Percentiles rank a stretch among this genome's conserved stretches.
Conservation (phyloP, 2,329 filamentous ascomycete species). For the Fusarium sacchari region DNA sequence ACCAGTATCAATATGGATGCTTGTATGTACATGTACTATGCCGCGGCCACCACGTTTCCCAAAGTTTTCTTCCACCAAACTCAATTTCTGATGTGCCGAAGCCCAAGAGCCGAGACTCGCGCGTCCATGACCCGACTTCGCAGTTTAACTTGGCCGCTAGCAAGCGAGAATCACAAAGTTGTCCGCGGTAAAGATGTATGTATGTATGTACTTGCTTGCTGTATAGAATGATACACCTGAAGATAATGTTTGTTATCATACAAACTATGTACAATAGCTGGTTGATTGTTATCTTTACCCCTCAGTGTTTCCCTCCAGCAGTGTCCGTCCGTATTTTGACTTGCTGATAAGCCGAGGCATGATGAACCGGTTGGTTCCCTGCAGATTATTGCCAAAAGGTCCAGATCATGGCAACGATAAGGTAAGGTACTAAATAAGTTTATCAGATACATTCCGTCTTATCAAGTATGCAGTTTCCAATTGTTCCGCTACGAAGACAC, state of each 20-base stretch:
- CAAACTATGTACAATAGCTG: no score
- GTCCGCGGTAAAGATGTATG: background rate
- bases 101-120: constrained; percentile 7
- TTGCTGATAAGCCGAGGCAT: background rate
- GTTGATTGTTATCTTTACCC: constrained; percentile 1
- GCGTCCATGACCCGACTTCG: background rate
- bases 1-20: no score
- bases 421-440: no score
- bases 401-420: background rate
- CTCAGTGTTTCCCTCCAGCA: background rate
- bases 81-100: constrained; percentile 9
- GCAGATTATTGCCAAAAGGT: background rate
- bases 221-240: background rate
- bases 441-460: background rate
- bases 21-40: no score
- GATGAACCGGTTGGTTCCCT: background rate
- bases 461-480: background rate
- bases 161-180: background rate
- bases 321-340: background rate
- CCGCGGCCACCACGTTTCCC: background rate
- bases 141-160: background rate
- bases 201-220: background rate
- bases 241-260: background rate
- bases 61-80: constrained; percentile 3
- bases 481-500: background rate